Conservation (phyloP, 2,329 filamentous ascomycete genomes). For the Fusarium decemcellulare region DNA sequence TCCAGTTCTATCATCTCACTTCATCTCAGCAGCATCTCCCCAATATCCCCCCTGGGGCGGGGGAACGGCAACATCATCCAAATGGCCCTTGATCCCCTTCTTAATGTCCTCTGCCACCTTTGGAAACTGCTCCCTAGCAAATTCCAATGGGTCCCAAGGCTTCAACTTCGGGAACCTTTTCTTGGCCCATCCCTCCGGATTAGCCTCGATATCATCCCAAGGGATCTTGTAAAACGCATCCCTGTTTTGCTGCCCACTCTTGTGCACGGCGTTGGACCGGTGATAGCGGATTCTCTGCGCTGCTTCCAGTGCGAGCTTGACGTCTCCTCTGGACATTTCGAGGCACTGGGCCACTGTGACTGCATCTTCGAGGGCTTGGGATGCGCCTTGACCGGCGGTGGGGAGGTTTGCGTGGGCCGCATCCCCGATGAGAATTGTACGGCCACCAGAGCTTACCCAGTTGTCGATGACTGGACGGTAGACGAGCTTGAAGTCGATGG, state of each 20-base stretch:
- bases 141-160: constrained; percentile 21
- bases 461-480: constrained; percentile 21
- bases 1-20: too few relatives aligned
- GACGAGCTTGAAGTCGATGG: constrained; percentile 24
- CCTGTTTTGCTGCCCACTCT: constrained; percentile 21
- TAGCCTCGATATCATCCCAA: constrained; percentile 23
- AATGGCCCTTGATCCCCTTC: constrained; percentile 12
- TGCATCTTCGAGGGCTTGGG: constrained; percentile 20
- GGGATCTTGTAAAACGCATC: constrained; percentile 23
- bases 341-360: constrained; percentile 16
- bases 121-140: constrained; percentile 15
- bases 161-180: constrained; percentile 22
- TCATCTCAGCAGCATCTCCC: not conserved
- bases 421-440: constrained; percentile 22
- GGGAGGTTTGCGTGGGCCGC: constrained; percentile 22
- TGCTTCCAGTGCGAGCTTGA: constrained; percentile 20
- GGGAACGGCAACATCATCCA: constrained; percentile 16
- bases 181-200: constrained; percentile 13
- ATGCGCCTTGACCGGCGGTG: constrained; percentile 21
- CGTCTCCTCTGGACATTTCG: constrained; percentile 1
- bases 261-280: constrained; percentile 19
- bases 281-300: constrained; percentile 22
- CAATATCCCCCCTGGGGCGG: constrained; percentile 14
- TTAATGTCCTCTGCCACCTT: constrained; percentile 17
- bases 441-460: constrained; percentile 18